These are phyloP conservation scores for Bipolaris sorokiniana DNA, from an alignment of 2,329 filamentous ascomycete genomes.

Conservation along the genomic window DNA sequence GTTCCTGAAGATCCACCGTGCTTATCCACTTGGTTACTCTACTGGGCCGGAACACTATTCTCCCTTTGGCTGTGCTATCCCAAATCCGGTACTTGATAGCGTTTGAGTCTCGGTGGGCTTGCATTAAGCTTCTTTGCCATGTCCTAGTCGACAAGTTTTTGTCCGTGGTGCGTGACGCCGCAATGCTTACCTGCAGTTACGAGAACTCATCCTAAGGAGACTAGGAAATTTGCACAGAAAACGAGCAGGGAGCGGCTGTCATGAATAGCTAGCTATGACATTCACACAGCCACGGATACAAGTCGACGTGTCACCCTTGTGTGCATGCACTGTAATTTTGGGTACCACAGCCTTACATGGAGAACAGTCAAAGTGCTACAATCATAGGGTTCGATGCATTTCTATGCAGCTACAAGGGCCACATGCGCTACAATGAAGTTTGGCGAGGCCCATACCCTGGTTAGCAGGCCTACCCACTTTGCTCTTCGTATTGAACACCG, in stretches of 20 bases:
- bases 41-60: conserved; percentile 1
- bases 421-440: not conserved
- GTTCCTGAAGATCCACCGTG: conserved; percentile 20
- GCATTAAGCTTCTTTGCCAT: conserved; percentile 9
- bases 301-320: not conserved
- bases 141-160: conserved; percentile 17
- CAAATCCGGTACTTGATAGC: conserved; percentile 25
- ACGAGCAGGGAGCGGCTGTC: conserved; percentile 23
- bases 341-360: not conserved
- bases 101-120: conserved; percentile 8
- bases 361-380: not conserved
- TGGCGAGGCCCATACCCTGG: not conserved
- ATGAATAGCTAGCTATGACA: not conserved
- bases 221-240: conserved; percentile 24
- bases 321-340: not conserved
- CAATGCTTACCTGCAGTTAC: conserved; percentile 35
- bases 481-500: conserved; percentile 15
- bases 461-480: conserved; percentile 5
- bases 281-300: not conserved
- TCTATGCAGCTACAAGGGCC: not conserved
- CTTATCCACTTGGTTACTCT: conserved; percentile 1
- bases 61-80: conserved; percentile 4
- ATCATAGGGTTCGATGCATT: not conserved
- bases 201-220: conserved; percentile 17
- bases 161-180: conserved; percentile 18